Evolutionary conservation across 2,329 filamentous ascomycete species (phyloP), one percentile per base, ranked within the genome.

Genomic region (Sporothrix pallida): DNA sequence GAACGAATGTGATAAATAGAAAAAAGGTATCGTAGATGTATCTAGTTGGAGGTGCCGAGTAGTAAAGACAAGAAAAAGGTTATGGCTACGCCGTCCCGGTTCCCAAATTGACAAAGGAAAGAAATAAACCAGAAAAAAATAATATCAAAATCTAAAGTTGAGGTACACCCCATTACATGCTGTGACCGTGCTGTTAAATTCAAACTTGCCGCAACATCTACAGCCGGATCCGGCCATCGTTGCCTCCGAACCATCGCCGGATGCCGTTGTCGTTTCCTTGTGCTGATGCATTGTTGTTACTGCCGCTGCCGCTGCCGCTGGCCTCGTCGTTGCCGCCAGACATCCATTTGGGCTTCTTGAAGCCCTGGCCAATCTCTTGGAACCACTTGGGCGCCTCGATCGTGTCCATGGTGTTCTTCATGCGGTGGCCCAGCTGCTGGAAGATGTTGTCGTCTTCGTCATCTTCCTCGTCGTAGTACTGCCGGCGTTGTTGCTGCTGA

Each of bases 371-470:
- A 42, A 93, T 85, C 37, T 93, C 91, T 77, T 90, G 88, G 76
- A 97, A 84, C 94, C 95, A 98, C 76, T 90, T 90, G 0, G 96
- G 95, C 44, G 91, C 87, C 71, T 94, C 92, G 1, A 94, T 87
- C 0, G 90, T 92, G 75, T 98, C 95, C 71, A 98, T 89, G 0
- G 96, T 98, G 79, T 99, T 99, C 82, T 91, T 93, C 78, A 99
- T 91, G 50, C 95, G 88, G 79, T 97, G 93, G 0, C 93, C 90
- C 75, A 98, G 90, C 48, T 92, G 91, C 77, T 93, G 88, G 79
- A 98, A 94, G 81, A 97, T 93, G 76, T 91, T 93, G 72, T 94
- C 93, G 15, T 94, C 90, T 46, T 93, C 87, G 8, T 87, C 87
- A 0, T 52, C 82, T 77, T 42, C 81, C 65, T 48, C 78, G 62